phyloP scores from a whole-genome alignment of 2,329 filamentous ascomycete species.

The Cladosporium sp. region DNA sequence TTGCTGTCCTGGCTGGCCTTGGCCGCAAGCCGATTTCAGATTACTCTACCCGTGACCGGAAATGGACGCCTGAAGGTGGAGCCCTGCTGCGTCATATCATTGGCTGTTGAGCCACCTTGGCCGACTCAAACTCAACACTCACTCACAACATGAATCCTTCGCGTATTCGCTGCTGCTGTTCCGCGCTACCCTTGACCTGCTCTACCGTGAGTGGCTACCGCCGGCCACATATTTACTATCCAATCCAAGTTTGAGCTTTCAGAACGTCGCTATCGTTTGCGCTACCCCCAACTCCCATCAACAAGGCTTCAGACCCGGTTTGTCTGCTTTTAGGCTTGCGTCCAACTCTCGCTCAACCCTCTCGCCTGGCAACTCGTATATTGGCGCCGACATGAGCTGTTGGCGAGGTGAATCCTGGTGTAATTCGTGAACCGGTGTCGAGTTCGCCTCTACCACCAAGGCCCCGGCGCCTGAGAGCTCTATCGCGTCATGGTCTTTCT shows the following conservation, averaged over 20 bases:
- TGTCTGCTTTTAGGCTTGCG: not conserved
- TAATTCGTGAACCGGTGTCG: constrained; percentile 4
- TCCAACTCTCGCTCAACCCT: constrained; percentile 9
- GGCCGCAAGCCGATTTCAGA: constrained; percentile 1
- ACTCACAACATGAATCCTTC: not conserved
- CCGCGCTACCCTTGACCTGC: not conserved
- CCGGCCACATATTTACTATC: not conserved
- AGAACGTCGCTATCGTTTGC: not conserved
- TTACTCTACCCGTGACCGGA: not conserved
- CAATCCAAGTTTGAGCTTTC: not conserved
- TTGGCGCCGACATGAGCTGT: constrained; percentile 18
- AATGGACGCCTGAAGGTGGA: not conserved
- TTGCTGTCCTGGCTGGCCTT: not conserved
- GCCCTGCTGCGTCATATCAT: not conserved
- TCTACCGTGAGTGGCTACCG: not conserved
- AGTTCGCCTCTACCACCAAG: not conserved
- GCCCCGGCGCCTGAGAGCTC: not conserved
- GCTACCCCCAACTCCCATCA: not conserved
- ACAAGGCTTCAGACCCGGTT: not conserved
- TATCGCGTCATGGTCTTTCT: not conserved
- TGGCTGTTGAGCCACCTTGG: not conserved
- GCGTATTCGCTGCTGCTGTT: not conserved
- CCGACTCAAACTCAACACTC: not conserved
- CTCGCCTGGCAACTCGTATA: constrained; percentile 11
- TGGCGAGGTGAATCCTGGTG: constrained; percentile 2